Conservation (phyloP, 2,329 filamentous ascomycete genomes). For the Claviceps quebecensis region DNA sequence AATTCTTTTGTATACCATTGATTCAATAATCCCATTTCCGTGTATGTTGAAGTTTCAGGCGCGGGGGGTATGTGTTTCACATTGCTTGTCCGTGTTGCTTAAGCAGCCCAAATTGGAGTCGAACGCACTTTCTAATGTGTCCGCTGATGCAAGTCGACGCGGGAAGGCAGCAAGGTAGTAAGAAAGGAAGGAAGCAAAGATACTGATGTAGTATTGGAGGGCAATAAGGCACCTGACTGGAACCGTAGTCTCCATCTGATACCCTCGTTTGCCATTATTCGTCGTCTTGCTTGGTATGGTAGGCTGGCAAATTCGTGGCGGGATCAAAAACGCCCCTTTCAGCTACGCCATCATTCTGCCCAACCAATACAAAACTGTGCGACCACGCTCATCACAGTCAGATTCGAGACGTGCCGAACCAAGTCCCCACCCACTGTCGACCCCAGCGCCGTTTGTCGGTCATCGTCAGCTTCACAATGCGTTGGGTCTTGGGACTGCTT, state of each 20-base stretch:
- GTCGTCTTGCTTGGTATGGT: too few species aligned
- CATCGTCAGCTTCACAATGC: not conserved
- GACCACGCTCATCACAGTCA: not conserved
- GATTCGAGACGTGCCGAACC: not conserved
- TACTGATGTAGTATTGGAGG: too few species aligned
- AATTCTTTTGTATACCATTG: constrained; percentile 17
- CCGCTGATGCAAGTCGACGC: too few species aligned
- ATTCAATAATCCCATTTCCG: constrained; percentile 15
- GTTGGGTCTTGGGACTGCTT: not conserved
- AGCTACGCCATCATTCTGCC: not conserved
- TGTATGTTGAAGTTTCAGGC: not conserved
- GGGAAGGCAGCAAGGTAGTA: not conserved
- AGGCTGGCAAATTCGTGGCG: too few species aligned
- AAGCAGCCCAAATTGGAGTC: too few species aligned
- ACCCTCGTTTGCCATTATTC: too few species aligned
- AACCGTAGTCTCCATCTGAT: too few species aligned
- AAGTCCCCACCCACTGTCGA: not conserved
- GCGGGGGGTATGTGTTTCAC: too few species aligned
- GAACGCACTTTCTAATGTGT: not conserved
- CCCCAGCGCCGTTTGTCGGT: not conserved
- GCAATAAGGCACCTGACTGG: too few species aligned
- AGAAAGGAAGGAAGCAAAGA: not conserved
- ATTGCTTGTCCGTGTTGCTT: too few species aligned
- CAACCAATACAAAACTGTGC: not conserved
- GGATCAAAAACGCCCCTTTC: not conserved